Base-by-base conservation (phyloP, 1,139 yeast genomes). In the Candida anutae region DNA sequence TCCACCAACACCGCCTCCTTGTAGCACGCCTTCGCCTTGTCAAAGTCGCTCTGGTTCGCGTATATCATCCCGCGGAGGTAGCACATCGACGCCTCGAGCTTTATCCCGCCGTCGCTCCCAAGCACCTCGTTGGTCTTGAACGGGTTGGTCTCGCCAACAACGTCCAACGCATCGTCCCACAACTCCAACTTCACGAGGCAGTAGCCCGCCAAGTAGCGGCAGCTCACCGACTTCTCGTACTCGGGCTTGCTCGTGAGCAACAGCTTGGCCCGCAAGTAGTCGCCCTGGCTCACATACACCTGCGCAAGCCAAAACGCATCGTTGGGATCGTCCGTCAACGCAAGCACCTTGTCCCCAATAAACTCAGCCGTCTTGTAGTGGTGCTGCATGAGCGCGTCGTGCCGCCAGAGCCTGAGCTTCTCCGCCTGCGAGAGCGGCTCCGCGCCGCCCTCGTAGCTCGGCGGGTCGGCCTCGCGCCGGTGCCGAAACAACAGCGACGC, bases 301-400 rank as follows among this genome's bases (percentile, higher is more conserved):
- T 90, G 95, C 0, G 95, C 96, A 24, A 90, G 63, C 96, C 97
- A 90, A 51, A 87, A 88, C 10, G 96, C 96, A 52, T 90, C 97
- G 45, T 81, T 83, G 11, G 95, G 81, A 46, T 88, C 96, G 36
- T 74, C 69, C 1, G 88, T 81, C 34, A 88, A 58, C 0, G 88
- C 75, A 26, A 82, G 65, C 6, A 93, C 83, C 44, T 88, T 90
- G 56, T 90, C 95, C 9, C 96, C 98, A 19, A 93, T 73, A 47
- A 77, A 85, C 44, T 82, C 93, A 0, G 98, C 97, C 0, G 97
- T 84, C 27, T 70, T 69, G 50, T 83, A 83, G 38, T 88, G 94
- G 49, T 88, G 97, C 45, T 88, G 95, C 78, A 82, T 78, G 33
- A 82, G 56, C 0, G 98, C 95, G 49, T 87, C 95, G 38, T 87